Evolutionary conservation across 2,329 filamentous ascomycete species (phyloP).

Genomic region (Dothistroma pini): DNA sequence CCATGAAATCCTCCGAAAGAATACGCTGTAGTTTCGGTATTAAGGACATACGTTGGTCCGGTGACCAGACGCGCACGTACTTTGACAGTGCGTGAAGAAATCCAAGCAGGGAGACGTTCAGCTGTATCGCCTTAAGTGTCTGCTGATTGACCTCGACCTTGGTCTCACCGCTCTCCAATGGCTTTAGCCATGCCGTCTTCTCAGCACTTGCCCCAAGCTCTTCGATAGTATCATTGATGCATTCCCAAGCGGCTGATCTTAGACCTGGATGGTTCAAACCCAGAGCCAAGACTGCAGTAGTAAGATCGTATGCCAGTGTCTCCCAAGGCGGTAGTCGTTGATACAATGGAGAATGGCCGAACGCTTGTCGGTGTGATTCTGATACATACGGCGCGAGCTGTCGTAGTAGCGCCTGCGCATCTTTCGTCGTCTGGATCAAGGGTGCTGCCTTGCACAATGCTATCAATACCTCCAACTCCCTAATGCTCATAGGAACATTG

Average conservation of each 20-base stretch:
- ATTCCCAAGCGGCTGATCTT: slow-evolving; percentile 61
- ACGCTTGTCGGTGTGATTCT: slow-evolving; percentile 74
- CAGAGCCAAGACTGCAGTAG: slow-evolving; percentile 74
- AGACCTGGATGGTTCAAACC: slow-evolving; percentile 69
- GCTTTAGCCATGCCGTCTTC: slow-evolving; percentile 39
- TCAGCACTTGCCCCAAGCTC: slow-evolving; percentile 64
- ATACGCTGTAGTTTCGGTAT: slow-evolving; percentile 68
- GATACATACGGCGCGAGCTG: slow-evolving; percentile 82
- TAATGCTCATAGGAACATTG: slow-evolving; percentile 53
- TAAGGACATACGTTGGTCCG: slow-evolving; percentile 67
- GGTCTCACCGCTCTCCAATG: slow-evolving; percentile 21
- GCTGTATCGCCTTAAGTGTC: slow-evolving; percentile 52
- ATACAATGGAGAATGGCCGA: slow-evolving; percentile 77
- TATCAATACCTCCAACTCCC: slow-evolving; percentile 87
- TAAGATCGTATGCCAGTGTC: slow-evolving; percentile 72
- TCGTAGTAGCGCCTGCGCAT: slow-evolving; percentile 71
- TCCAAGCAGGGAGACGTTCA: slow-evolving; percentile 81
- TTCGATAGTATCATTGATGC: slow-evolving; percentile 67
- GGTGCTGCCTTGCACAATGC: slow-evolving; percentile 89
- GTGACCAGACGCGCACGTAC: slow-evolving; percentile 75
- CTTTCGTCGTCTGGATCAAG: slow-evolving; percentile 63
- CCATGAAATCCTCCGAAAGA: slow-evolving; percentile 78
- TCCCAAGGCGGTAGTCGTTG: slow-evolving; percentile 84
- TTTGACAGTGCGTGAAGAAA: slow-evolving; percentile 80
- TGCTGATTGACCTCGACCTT: slow-evolving; percentile 24